Percentiles rank a stretch among this genome's conserved stretches.
Evolutionary conservation across 1,284 basidiomycete species (phyloP).

Genomic region (Violaceomyces palustris): DNA sequence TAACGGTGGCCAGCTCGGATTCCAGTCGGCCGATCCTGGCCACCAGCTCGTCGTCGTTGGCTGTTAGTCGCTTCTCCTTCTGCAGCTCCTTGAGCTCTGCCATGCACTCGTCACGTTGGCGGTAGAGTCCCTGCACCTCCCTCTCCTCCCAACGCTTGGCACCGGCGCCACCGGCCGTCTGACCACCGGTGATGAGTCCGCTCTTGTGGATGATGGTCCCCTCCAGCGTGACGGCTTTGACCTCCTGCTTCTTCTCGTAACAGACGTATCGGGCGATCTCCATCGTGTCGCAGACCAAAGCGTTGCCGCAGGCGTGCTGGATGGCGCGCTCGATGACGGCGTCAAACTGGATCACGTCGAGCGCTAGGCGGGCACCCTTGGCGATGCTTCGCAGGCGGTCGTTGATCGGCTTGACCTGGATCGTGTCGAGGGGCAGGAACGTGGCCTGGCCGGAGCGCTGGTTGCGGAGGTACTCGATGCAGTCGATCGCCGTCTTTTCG

Average conservation of each 20-base stretch:
- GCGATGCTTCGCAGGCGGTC: constrained; percentile 90
- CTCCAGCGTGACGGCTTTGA: constrained; percentile 95
- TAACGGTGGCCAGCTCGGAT: constrained; percentile 65
- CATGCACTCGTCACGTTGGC: constrained; percentile 63
- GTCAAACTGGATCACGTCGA: constrained; percentile 67
- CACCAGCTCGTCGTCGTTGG: constrained; percentile 73
- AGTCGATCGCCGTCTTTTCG: constrained; percentile 93
- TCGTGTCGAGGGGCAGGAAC: constrained; percentile 93
- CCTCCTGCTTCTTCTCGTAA: constrained; percentile 89
- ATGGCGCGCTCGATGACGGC: constrained; percentile 71
- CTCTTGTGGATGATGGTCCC: constrained; percentile 97
- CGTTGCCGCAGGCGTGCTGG: constrained; percentile 90
- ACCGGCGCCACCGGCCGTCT: constrained; percentile 61
- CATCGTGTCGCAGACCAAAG: constrained; percentile 90
- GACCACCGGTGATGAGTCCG: constrained; percentile 91
- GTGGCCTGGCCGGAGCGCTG: constrained; percentile 92
- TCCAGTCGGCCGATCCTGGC: constrained; percentile 75
- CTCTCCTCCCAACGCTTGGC: constrained; percentile 72
- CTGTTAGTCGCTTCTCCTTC: constrained; percentile 73
- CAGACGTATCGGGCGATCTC: constrained; percentile 83
- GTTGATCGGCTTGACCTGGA: constrained; percentile 86
- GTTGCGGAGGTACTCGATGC: constrained; percentile 93
- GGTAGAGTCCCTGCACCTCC: constrained; percentile 77
- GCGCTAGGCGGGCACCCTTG: constrained; percentile 82
- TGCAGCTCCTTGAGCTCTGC: constrained; percentile 74